These are phyloP conservation scores for Ploettnerulaceae sp. DNA, from an alignment of 2,329 filamentous ascomycete genomes.

Conservation along the genomic window DNA sequence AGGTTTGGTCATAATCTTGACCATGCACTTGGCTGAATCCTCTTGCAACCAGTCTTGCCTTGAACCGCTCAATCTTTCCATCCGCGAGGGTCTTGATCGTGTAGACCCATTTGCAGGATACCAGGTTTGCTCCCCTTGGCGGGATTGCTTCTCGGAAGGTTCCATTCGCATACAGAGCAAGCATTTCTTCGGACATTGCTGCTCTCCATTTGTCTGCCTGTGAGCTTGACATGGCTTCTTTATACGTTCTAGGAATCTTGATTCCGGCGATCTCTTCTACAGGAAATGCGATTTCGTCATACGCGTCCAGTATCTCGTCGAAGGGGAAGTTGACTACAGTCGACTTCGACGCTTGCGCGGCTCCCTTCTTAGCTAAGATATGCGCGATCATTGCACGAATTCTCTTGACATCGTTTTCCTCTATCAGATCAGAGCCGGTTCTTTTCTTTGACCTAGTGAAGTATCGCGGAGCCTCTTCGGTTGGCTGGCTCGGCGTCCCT, in stretches of 20 bases:
- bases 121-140: not conserved
- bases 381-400: not conserved
- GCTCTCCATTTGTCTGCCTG: not conserved
- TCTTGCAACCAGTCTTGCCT: not conserved
- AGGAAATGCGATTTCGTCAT: not conserved
- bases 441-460: not conserved
- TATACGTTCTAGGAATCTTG: conserved; percentile 3
- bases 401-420: not conserved
- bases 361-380: not conserved
- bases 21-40: not conserved
- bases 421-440: not conserved
- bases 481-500: too few relatives aligned
- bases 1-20: conserved; percentile 1
- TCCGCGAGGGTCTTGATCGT: not conserved
- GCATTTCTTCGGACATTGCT: conserved; percentile 3
- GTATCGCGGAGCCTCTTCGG: not conserved
- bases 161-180: not conserved
- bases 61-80: not conserved
- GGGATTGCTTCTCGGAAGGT: not conserved
- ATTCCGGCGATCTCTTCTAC: not conserved
- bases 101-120: conserved; percentile 3
- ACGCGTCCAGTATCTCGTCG: not conserved
- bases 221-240: not conserved
- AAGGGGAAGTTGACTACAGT: not conserved
- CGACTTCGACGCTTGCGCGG: too few relatives aligned